These are phyloP conservation scores for Aspergillus incahuasiensis DNA, from an alignment of 495 filamentous ascomycete genomes.

Conservation along the genomic window DNA sequence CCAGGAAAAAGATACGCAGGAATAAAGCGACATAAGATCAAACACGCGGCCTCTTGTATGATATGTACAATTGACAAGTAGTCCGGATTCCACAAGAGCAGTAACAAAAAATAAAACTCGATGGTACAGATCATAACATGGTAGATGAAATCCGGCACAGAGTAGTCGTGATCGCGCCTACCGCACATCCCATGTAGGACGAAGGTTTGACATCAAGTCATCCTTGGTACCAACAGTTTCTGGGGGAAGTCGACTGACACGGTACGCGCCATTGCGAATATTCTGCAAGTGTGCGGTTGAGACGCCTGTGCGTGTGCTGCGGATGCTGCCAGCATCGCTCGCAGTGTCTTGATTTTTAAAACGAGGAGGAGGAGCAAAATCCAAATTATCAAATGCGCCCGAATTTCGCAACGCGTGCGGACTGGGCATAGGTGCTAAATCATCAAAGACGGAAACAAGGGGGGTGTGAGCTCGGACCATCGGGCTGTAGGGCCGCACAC, in stretches of 20 bases:
- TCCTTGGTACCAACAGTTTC: conserved; percentile 79
- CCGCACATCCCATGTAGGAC: conserved; percentile 72
- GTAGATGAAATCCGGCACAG: conserved; percentile 25
- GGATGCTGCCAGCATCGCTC: conserved; percentile 87
- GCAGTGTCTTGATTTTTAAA: conserved; percentile 66
- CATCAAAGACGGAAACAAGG: conserved; percentile 78
- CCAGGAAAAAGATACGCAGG: conserved; percentile 12
- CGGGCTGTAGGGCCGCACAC: conserved; percentile 67
- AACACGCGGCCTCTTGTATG: conserved; percentile 15
- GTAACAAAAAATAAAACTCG: conserved; percentile 22
- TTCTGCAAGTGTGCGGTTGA: conserved; percentile 66
- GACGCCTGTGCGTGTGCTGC: conserved; percentile 77
- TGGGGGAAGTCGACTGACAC: conserved; percentile 78
- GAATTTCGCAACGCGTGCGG: conserved; percentile 90
- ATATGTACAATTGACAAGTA: conserved; percentile 18
- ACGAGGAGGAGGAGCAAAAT: conserved; percentile 90
- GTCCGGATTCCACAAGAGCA: conserved; percentile 22
- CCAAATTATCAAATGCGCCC: conserved; percentile 79
- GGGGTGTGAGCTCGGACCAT: conserved; percentile 67
- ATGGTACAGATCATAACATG: conserved; percentile 31
- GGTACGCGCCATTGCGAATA: conserved; percentile 83
- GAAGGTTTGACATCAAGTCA: conserved; percentile 63
- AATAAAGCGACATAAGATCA: conserved; percentile 10
- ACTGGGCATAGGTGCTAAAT: conserved; percentile 79
- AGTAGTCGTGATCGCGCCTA: conserved; percentile 33